Base-by-base conservation (phyloP, 257 asterid genomes). In the Primulina tabacum region DNA sequence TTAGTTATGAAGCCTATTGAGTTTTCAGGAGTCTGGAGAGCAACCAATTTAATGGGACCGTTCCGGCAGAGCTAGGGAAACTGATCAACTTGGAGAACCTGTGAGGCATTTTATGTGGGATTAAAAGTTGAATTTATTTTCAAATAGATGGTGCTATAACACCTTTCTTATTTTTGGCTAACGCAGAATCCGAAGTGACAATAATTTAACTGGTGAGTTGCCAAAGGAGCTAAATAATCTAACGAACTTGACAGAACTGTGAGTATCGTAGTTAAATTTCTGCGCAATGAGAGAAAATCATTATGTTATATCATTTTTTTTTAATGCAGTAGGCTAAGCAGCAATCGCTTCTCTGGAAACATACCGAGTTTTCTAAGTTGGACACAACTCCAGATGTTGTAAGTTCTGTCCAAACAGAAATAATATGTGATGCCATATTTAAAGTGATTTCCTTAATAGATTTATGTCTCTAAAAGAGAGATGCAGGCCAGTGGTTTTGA, bases 31-130 rank as follows among this genome's bases (percentile, higher is more conserved):
- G 82, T 82, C 74, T 89, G 62, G 91, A 89, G 79, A 74, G 37
- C 75, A 88, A 89, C 78, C 65, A 70, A 75, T 87, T 89, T 71
- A 65, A 67, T 52, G 95, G 89, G 67, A 72, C 77, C 0, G 53
- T 89, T 76, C 95, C 95, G 14, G 81, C 80, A 9, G 80, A 85
- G 80, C 78, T 89, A 0, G 90, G 90, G 80, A 85, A 81, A 18
- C 79, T 85, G 68, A 68, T 72, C 69, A 85, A 84, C 82, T 87
- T 87, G 74, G 74, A 32, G 69, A 71, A 20, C 58, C 87, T 87
- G 92, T 87, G 67, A 68, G 77, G 63, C 18, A 20, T 58, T 62
- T 67, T 8, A 62, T 50, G 38, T 59, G 28, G 2, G 59, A n/a
- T 38, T 57, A 50, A 65, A 50, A 77, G 55, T 68, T 70, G 56